These are phyloP conservation scores for Neurospora cerealis DNA, from an alignment of 495 filamentous ascomycete species.

Conservation along the genomic window DNA sequence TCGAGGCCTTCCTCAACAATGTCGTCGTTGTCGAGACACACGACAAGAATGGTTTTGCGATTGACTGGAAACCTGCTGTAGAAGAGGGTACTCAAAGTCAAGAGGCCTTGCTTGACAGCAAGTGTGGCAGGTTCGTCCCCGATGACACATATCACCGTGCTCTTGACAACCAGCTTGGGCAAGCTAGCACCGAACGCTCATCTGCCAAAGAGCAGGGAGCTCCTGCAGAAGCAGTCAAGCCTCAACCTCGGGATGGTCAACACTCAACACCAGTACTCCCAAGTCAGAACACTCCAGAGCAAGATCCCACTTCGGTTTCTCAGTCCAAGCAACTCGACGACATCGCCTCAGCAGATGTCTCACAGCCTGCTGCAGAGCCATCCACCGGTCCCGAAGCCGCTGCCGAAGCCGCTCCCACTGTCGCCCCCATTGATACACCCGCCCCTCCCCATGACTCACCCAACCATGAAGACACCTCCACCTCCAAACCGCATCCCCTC, in stretches of 20 bases:
- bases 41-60: not conserved
- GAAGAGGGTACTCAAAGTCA: not conserved
- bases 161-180: not conserved
- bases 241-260: no score
- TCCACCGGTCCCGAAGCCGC: not conserved
- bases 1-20: not conserved
- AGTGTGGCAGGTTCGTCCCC: not conserved
- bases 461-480: not conserved
- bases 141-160: not conserved
- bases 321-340: not conserved
- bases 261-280: no score
- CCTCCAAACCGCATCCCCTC: not conserved
- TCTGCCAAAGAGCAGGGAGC: not conserved
- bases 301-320: no score
- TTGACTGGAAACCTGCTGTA: not conserved
- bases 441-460: not conserved
- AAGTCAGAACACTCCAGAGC: no score
- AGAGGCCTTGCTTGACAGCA: not conserved
- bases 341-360: not conserved
- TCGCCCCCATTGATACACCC: not conserved
- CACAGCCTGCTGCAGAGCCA: not conserved
- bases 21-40: not conserved
- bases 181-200: not conserved
- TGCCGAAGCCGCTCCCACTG: not conserved
- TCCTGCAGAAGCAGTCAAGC: not conserved